Conservation (phyloP, 768 basidiomycete species). For the Tricholoma hemisulphureum region DNA sequence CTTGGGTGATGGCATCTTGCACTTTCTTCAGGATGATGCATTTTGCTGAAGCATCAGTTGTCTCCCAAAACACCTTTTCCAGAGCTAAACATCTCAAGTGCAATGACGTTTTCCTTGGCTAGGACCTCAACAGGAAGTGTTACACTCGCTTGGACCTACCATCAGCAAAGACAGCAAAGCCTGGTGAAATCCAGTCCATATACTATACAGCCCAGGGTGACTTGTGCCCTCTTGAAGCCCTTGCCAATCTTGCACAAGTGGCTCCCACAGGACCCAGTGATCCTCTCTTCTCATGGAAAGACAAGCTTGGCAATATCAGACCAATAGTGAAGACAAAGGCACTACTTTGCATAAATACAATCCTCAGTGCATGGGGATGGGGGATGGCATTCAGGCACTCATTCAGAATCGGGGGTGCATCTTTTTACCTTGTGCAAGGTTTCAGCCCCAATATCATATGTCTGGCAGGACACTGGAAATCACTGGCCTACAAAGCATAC, state of each 20-base stretch:
- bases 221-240: not conserved
- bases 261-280: not conserved
- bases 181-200: not conserved
- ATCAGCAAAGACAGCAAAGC: not conserved
- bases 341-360: not conserved
- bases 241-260: not conserved
- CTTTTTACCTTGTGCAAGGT: not conserved
- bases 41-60: not conserved
- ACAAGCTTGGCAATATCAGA: not conserved
- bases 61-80: not conserved
- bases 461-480: not conserved
- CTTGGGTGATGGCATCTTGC: no score
- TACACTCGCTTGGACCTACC: not conserved
- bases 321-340: not conserved
- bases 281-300: not conserved
- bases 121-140: not conserved
- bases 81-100: not conserved
- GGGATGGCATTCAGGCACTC: not conserved
- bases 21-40: no score
- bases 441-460: not conserved
- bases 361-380: not conserved
- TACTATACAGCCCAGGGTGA: not conserved
- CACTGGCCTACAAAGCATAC: no score
- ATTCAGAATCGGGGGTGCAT: not conserved
- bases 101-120: not conserved